These are phyloP conservation scores for Pseudogymnoascus sp. DNA, from an alignment of 2,329 filamentous ascomycete genomes.

Conservation along the genomic window DNA sequence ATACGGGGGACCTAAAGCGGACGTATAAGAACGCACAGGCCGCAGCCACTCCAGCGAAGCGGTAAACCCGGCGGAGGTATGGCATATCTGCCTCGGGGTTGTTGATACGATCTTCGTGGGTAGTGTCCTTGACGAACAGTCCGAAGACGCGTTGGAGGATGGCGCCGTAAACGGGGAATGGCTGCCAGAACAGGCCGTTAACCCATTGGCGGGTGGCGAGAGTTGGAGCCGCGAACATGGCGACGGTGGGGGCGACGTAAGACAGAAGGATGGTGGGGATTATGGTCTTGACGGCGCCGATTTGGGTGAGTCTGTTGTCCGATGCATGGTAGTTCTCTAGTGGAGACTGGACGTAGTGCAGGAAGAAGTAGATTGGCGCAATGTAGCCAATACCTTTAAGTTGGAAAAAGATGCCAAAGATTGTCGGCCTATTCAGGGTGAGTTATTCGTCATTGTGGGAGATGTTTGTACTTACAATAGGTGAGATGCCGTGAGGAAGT, in stretches of 20 bases:
- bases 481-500: conserved; percentile 22
- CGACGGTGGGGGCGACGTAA: conserved; percentile 23
- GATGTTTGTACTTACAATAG: conserved; percentile 16
- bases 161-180: conserved; percentile 23
- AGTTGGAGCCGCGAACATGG: conserved; percentile 18
- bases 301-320: conserved; percentile 29
- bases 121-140: conserved; percentile 19
- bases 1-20: conserved; percentile 16
- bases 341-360: conserved; percentile 30
- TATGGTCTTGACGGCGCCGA: conserved; percentile 25
- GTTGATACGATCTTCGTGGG: conserved; percentile 14
- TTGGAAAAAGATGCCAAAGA: conserved; percentile 25
- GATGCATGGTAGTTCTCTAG: conserved; percentile 28
- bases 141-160: conserved; percentile 17
- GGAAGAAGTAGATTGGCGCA: conserved; percentile 32
- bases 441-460: neutral
- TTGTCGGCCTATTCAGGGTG: conserved; percentile 17
- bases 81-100: conserved; percentile 22
- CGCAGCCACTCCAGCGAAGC: conserved; percentile 13
- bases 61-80: conserved; percentile 21
- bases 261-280: conserved; percentile 24
- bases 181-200: conserved; percentile 19
- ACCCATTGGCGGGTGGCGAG: conserved; percentile 23
- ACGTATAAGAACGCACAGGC: conserved; percentile 17
- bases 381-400: conserved; percentile 27